A percentile compares a stretch with the other conserved stretches of the same genome.
Evolutionary conservation across 2,329 filamentous ascomycete genomes (phyloP).

Genomic region (Onygena corvina): DNA sequence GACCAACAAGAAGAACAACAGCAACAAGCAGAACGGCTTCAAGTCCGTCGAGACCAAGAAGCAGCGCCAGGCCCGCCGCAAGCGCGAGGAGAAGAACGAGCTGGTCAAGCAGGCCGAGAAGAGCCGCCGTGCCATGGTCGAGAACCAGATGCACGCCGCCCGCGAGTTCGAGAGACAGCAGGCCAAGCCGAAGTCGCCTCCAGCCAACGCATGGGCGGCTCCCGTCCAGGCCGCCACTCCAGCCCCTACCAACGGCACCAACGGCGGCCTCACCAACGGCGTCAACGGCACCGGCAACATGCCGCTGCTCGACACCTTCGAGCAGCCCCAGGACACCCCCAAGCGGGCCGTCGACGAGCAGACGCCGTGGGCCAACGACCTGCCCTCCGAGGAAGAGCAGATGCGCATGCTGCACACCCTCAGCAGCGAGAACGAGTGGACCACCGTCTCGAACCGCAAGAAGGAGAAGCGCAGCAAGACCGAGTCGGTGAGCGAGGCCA

Average conservation of each 20-base stretch:
- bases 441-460: constrained; percentile 47
- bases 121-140: constrained; percentile 60
- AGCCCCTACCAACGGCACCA: constrained; percentile 9
- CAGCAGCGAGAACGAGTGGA: constrained; percentile 46
- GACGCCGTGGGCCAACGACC: constrained; percentile 32
- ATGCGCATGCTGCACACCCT: constrained; percentile 40
- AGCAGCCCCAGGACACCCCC: constrained; percentile 17
- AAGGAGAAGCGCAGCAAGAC: constrained; percentile 41
- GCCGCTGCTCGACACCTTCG: constrained; percentile 34
- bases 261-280: constrained; percentile 15
- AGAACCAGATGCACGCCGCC: constrained; percentile 72
- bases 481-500: constrained; percentile 36
- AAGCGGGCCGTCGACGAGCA: constrained; percentile 10
- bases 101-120: constrained; percentile 66
- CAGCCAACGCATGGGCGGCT: constrained; percentile 47
- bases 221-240: constrained; percentile 14
- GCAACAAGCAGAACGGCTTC: constrained; percentile 46
- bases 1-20: constrained; percentile 48
- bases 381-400: constrained; percentile 51
- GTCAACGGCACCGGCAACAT: constrained; percentile 13
- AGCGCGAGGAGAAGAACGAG: constrained; percentile 67
- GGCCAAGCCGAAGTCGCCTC: constrained; percentile 30
- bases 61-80: constrained; percentile 82
- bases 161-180: constrained; percentile 71
- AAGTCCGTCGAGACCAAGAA: constrained; percentile 79